Evolutionary conservation across 768 basidiomycete species (phyloP).

Genomic region (Termitomyces titanicus): DNA sequence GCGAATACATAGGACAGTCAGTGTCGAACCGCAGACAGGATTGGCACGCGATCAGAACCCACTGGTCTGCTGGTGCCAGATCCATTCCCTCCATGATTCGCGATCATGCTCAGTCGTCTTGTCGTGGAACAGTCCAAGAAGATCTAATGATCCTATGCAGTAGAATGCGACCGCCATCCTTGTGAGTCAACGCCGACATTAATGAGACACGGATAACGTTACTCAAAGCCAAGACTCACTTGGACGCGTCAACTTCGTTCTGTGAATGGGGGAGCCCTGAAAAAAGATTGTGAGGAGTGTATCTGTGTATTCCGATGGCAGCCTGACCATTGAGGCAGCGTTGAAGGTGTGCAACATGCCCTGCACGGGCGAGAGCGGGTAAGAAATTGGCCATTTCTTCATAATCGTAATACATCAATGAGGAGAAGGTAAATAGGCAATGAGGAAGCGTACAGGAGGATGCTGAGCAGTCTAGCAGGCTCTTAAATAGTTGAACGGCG

Average conservation of each 20-base stretch:
- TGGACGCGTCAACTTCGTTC: constrained; percentile 66
- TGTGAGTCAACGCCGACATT: constrained; percentile 24
- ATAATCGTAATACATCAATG: constrained; percentile 10
- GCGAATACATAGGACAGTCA: background rate
- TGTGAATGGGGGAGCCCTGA: constrained; percentile 64
- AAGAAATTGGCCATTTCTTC: constrained; percentile 21
- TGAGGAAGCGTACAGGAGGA: background rate
- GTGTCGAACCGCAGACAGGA: background rate
- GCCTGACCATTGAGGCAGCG: constrained; percentile 56
- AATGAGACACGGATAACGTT: constrained; percentile 3
- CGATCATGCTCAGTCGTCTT: constrained; percentile 51
- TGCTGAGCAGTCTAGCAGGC: background rate
- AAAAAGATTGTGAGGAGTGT: background rate
- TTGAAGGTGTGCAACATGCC: constrained; percentile 63
- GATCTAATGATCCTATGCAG: constrained; percentile 79
- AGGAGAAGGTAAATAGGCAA: background rate
- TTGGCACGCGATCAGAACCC: constrained; percentile 28
- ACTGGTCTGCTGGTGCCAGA: constrained; percentile 87
- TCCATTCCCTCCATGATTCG: constrained; percentile 73
- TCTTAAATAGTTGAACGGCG: constrained; percentile 15
- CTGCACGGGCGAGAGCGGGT: constrained; percentile 36
- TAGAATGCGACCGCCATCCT: constrained; percentile 88
- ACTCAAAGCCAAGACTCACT: constrained; percentile 35
- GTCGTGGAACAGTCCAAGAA: constrained; percentile 52
- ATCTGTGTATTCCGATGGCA: background rate